Evolutionary conservation across 345 rosid species (phyloP).

Genomic region (Barbarea vulgaris): DNA sequence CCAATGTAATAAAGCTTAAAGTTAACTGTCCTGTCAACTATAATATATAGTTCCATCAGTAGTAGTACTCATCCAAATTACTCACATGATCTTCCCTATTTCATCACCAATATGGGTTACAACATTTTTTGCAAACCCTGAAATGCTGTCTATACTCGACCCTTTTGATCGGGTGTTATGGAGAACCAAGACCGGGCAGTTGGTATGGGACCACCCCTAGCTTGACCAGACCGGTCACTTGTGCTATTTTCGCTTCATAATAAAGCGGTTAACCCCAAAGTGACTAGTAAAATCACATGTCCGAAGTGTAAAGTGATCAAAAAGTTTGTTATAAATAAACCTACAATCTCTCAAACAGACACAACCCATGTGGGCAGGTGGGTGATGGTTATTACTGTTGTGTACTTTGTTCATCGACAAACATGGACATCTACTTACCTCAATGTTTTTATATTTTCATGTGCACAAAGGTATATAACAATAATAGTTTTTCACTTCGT

Average conservation of each 20-base stretch:
- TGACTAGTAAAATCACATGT: conserved; percentile 9
- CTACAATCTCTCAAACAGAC: neutral
- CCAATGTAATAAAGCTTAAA: neutral
- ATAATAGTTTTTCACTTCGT: neutral
- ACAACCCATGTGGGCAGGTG: conserved; percentile 25
- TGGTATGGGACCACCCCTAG: neutral
- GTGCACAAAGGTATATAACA: conserved; percentile 22
- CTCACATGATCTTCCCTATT: conserved; percentile 13
- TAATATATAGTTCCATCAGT: neutral
- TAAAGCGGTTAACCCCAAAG: neutral
- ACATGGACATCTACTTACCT: conserved; percentile 33
- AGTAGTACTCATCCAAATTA: neutral
- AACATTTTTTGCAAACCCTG: neutral
- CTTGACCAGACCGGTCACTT: neutral
- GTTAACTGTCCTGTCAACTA: neutral
- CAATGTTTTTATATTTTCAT: conserved; percentile 26
- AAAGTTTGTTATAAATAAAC: neutral
- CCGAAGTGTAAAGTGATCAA: neutral
- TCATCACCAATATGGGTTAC: conserved; percentile 16
- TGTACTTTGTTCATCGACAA: conserved; percentile 38
- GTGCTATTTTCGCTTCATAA: neutral
- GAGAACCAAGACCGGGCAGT: neutral
- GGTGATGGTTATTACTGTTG: conserved; percentile 3
- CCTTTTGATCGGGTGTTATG: neutral
- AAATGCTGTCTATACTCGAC: neutral